Conservation (phyloP, 2,329 filamentous ascomycete species). For the Fusarium heterosporum region DNA sequence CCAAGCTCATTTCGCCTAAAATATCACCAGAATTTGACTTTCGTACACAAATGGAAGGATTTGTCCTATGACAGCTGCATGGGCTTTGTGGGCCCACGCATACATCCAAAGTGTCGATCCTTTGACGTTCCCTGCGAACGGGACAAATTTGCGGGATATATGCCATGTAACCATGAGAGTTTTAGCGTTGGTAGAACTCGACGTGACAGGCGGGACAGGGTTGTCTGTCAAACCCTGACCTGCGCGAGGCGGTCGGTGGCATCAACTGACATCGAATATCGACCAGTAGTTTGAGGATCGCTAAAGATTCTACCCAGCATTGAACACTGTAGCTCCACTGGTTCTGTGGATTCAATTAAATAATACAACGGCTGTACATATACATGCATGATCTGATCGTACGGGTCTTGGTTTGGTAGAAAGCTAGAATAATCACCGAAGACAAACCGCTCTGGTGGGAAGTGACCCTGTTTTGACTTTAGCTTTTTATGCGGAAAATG, state of each 20-base stretch:
- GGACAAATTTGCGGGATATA: neutral
- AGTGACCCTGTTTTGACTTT: too few species aligned
- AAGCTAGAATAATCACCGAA: too few species aligned
- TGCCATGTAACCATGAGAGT: neutral
- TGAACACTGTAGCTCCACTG: too few species aligned
- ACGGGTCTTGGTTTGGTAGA: too few species aligned
- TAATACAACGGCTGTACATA: too few species aligned
- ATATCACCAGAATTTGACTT: neutral
- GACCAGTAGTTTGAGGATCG: neutral
- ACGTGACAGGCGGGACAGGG: neutral
- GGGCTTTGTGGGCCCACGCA: neutral
- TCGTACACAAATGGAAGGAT: neutral
- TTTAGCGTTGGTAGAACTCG: neutral
- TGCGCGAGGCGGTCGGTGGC: neutral
- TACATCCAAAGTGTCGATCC: neutral
- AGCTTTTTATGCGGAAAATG: too few species aligned
- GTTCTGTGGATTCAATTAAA: too few species aligned
- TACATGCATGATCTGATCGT: too few species aligned
- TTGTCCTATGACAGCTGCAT: neutral
- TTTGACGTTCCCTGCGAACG: neutral
- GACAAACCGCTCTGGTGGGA: too few species aligned
- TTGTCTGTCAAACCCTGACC: neutral
- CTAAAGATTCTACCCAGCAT: neutral
- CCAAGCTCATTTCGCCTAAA: neutral
- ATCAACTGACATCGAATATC: neutral